phyloP scores from a whole-genome alignment of 2,329 filamentous ascomycete genomes.

The Samsoniella hepiali region DNA sequence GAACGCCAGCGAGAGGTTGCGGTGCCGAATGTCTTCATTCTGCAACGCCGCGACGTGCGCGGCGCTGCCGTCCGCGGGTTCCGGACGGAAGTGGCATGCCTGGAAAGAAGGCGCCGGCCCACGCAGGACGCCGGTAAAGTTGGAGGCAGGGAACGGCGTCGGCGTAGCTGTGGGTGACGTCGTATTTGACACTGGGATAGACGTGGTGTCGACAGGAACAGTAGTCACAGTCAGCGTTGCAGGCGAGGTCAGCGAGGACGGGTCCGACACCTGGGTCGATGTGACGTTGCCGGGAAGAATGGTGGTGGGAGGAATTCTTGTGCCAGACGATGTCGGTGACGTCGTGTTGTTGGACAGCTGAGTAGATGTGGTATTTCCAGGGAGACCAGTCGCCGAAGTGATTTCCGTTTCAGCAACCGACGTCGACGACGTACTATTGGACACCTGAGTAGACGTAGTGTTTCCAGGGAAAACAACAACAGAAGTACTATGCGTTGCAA shows the following conservation, averaged over 20 bases:
- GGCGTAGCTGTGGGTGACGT: background rate
- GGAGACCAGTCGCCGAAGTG: background rate
- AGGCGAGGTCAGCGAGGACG: background rate
- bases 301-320: background rate
- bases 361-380: background rate
- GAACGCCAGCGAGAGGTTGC: constrained; percentile 32
- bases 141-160: constrained; percentile 1
- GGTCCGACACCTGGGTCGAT: background rate
- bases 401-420: background rate
- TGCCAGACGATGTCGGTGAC: background rate
- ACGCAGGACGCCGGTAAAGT: constrained; percentile 16
- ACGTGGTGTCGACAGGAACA: background rate
- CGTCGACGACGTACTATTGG: background rate
- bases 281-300: background rate
- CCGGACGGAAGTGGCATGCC: constrained; percentile 32
- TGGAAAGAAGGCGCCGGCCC: constrained; percentile 1
- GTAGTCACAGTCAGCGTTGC: background rate
- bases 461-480: background rate
- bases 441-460: background rate
- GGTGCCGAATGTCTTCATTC: constrained; percentile 30
- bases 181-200: background rate
- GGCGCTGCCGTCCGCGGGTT: constrained; percentile 24
- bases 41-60: constrained; percentile 30
- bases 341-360: background rate
- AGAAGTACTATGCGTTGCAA: background rate